Evolutionary conservation across 352 stramenopile genomes (phyloP).

Genomic region (Globisporangium spiculum): DNA sequence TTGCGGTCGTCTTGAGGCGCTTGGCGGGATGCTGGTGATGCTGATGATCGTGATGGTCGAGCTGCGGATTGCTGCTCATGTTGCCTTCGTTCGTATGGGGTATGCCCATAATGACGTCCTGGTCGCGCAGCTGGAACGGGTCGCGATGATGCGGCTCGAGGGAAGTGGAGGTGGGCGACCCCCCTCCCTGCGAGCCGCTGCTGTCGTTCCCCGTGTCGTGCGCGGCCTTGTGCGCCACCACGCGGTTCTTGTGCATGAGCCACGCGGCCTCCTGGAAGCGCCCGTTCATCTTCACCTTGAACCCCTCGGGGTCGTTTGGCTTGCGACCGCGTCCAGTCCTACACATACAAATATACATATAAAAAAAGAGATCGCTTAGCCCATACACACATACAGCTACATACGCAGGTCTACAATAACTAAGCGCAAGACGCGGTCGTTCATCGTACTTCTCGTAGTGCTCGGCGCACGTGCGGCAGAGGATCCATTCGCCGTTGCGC

Average conservation of each 20-base stretch:
- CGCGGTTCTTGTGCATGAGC: slow-evolving; percentile 65
- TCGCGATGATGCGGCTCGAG: slow-evolving; percentile 6
- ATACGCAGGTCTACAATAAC: background rate
- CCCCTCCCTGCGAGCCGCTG: slow-evolving; percentile 14
- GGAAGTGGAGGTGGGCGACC: background rate
- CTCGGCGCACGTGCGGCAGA: slow-evolving; percentile 57
- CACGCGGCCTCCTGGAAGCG: slow-evolving; percentile 60
- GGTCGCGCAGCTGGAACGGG: slow-evolving; percentile 13
- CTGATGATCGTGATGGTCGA: background rate
- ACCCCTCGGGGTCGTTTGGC: slow-evolving; percentile 61
- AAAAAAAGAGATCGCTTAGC: background rate
- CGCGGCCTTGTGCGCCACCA: slow-evolving; percentile 38
- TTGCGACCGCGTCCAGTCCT: slow-evolving; percentile 51
- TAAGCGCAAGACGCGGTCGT: background rate
- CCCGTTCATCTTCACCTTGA: slow-evolving; percentile 76
- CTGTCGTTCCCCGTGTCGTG: slow-evolving; percentile 15
- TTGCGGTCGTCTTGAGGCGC: slow-evolving; percentile 19
- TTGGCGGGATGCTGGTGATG: slow-evolving; percentile 14
- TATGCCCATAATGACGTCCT: slow-evolving; percentile 2
- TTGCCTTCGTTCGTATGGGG: background rate
- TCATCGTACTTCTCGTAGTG: slow-evolving; percentile 42
- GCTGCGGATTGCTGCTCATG: background rate
- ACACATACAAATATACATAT: slow-evolving; percentile 12
- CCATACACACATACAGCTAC: background rate
- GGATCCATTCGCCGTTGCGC: slow-evolving; percentile 59